These are phyloP conservation scores for Echria macrotheca DNA, from an alignment of 495 filamentous ascomycete species.

Conservation along the genomic window DNA sequence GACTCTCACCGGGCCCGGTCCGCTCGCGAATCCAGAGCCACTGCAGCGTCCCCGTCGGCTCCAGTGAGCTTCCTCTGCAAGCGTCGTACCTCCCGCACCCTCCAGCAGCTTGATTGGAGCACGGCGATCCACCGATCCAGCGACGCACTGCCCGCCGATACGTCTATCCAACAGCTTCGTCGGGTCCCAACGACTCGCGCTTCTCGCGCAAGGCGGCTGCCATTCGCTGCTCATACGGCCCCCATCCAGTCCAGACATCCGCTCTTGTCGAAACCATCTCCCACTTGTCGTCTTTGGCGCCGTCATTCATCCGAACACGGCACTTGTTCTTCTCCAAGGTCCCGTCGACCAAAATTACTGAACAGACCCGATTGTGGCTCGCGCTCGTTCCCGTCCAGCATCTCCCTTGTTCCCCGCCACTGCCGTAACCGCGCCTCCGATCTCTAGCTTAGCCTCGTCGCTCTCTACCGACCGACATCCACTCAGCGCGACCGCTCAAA, in stretches of 20 bases:
- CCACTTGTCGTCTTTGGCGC: neutral
- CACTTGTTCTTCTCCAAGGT: too few species aligned
- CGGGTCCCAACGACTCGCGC: conserved; percentile 3
- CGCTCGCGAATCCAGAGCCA: conserved; percentile 1
- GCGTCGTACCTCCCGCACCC: conserved; percentile 12
- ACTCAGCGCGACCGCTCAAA: too few species aligned
- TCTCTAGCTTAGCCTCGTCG: too few species aligned
- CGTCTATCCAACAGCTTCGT: conserved; percentile 1
- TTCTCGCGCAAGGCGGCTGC: conserved; percentile 2
- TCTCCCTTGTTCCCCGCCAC: too few species aligned
- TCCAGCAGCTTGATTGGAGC: conserved; percentile 13
- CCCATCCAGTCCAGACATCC: conserved; percentile 4
- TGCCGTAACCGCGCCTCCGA: neutral
- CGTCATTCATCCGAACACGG: neutral
- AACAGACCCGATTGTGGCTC: conserved; percentile 14
- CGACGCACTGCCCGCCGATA: conserved; percentile 4
- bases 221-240: neutral
- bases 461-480: too few species aligned
- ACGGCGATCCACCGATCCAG: conserved; percentile 7
- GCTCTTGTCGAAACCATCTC: conserved; percentile 6
- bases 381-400: conserved; percentile 4
- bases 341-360: too few species aligned
- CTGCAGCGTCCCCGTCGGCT: conserved; percentile 2
- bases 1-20: too few species aligned
- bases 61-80: neutral